These are phyloP conservation scores for Dalbergia cultrata DNA, from an alignment of 306 rosid genomes.

Conservation along the genomic window DNA sequence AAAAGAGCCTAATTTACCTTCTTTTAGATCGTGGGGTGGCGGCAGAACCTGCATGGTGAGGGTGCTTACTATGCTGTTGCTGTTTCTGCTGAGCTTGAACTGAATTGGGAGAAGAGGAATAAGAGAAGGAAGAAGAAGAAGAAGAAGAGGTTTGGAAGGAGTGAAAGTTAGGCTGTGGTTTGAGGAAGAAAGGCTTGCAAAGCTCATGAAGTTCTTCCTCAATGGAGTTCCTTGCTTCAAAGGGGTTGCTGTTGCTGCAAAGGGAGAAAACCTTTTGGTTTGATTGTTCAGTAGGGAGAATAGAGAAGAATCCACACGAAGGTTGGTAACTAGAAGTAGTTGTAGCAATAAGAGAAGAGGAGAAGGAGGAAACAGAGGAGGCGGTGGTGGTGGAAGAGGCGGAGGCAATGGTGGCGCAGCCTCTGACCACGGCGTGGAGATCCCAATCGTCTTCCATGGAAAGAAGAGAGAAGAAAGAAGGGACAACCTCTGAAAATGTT, in stretches of 20 bases:
- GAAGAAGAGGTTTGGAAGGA: conserved; percentile 26
- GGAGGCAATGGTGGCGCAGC: conserved; percentile 60
- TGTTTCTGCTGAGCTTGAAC: conserved; percentile 46
- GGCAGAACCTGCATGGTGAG: conserved; percentile 52
- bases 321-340: conserved; percentile 9
- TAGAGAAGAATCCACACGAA: conserved; percentile 45
- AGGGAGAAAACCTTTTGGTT: conserved; percentile 49
- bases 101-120: conserved; percentile 48
- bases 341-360: background rate
- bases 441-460: conserved; percentile 88
- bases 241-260: conserved; percentile 53
- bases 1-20: conserved; percentile 57
- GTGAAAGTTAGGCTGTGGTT: conserved; percentile 50
- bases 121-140: conserved; percentile 48
- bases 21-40: conserved; percentile 77
- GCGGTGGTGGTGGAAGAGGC: conserved; percentile 28
- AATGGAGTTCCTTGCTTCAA: conserved; percentile 46
- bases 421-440: conserved; percentile 91
- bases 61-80: conserved; percentile 43
- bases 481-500: conserved; percentile 48
- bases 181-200: conserved; percentile 82
- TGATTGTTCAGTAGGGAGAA: conserved; percentile 36
- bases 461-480: conserved; percentile 20
- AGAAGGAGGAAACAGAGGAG: conserved; percentile 13
- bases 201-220: conserved; percentile 86